Conservation (phyloP, 106 monocot species). For the Platanthera guangdongensis region DNA sequence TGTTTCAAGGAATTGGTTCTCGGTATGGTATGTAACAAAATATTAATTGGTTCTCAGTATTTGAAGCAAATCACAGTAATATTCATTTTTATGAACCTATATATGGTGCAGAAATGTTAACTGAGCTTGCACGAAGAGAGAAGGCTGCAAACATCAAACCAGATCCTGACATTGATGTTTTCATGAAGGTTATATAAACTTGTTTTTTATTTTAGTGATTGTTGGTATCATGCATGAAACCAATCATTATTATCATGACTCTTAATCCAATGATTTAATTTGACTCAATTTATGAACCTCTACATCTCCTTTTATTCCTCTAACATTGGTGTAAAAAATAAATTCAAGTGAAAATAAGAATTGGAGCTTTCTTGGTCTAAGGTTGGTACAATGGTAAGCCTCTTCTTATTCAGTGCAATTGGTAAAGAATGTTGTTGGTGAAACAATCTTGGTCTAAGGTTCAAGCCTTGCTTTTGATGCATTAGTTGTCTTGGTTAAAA, state of each 20-base stretch:
- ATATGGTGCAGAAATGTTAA: constrained; percentile 36
- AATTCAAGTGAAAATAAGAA: too few relatives aligned
- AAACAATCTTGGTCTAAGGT: too few relatives aligned
- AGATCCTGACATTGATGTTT: constrained; percentile 60
- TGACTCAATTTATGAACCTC: background rate
- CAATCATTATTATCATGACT: background rate
- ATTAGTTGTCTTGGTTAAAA: too few relatives aligned
- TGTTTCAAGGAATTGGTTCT: constrained; percentile 30
- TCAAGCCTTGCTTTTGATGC: too few relatives aligned
- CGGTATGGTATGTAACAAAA: constrained; percentile 25
- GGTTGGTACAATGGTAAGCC: too few relatives aligned
- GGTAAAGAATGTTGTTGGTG: too few relatives aligned
- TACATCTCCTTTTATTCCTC: too few relatives aligned
- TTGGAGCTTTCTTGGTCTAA: too few relatives aligned
- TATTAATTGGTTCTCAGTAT: background rate
- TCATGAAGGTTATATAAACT: constrained; percentile 56
- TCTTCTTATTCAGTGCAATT: too few relatives aligned
- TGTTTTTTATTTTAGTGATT: background rate
- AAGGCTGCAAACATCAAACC: constrained; percentile 70
- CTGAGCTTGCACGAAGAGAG: constrained; percentile 55
- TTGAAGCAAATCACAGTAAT: background rate
- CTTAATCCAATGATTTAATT: background rate
- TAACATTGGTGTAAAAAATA: too few relatives aligned
- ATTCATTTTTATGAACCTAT: background rate
- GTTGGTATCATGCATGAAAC: background rate